Conservation (phyloP, 805 yeast genomes). For the Metschnikowia rubicola region DNA sequence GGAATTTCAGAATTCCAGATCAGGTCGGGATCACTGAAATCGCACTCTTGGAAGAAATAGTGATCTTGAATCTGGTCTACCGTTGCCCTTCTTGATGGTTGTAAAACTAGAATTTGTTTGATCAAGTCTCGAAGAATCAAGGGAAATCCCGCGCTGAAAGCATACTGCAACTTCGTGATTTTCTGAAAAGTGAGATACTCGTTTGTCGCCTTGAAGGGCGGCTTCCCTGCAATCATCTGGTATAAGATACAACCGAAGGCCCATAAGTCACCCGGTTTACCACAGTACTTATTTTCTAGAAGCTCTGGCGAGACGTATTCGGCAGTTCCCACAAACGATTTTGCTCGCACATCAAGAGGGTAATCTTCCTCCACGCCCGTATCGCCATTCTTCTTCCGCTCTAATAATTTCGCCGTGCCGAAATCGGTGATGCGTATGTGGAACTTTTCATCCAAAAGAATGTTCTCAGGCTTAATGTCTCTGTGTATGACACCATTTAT, state of each 20-base stretch:
- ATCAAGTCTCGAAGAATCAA: slow-evolving; percentile 61
- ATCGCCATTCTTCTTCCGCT: slow-evolving; percentile 39
- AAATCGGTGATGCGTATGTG: slow-evolving; percentile 74
- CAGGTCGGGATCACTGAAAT: slow-evolving; percentile 62
- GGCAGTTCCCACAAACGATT: slow-evolving; percentile 83
- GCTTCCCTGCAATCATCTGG: slow-evolving; percentile 64
- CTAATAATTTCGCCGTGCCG: slow-evolving; percentile 76
- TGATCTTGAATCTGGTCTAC: slow-evolving; percentile 60
- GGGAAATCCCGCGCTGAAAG: slow-evolving; percentile 62
- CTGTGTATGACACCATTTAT: slow-evolving; percentile 73
- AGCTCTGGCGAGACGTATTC: slow-evolving; percentile 83
- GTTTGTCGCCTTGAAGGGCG: slow-evolving; percentile 80
- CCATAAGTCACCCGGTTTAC: slow-evolving; percentile 60
- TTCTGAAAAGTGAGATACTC: slow-evolving; percentile 81
- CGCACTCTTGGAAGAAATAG: slow-evolving; percentile 63
- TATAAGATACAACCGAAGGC: slow-evolving; percentile 58
- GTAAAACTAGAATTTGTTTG: slow-evolving; percentile 59
- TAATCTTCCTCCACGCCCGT: slow-evolving; percentile 42
- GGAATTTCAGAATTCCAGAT: slow-evolving; percentile 74
- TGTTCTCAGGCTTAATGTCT: slow-evolving; percentile 83
- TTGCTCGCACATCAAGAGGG: slow-evolving; percentile 67
- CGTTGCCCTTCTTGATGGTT: slow-evolving; percentile 63
- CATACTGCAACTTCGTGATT: slow-evolving; percentile 74
- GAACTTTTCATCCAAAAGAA: slow-evolving; percentile 57
- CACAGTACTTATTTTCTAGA: slow-evolving; percentile 65